These are phyloP conservation scores for Coelastrella sp. DNA, from an alignment of 139 green algal species.

Conservation along the genomic window DNA sequence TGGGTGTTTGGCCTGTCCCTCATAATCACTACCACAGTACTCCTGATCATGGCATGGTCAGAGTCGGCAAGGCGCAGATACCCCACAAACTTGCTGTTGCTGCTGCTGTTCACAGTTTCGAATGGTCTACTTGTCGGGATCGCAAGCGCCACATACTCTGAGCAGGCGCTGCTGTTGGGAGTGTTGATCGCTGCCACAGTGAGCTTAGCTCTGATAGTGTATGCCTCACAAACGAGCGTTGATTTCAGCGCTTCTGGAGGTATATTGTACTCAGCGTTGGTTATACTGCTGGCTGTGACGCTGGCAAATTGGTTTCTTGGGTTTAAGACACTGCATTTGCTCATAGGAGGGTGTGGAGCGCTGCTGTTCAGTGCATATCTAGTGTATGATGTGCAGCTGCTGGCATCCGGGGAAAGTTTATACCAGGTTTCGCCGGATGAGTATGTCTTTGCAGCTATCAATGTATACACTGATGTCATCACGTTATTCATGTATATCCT, in stretches of 20 bases:
- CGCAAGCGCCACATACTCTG: conserved; percentile 28
- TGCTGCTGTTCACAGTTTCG: conserved; percentile 23
- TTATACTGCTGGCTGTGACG: conserved; percentile 46
- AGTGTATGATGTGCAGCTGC: conserved; percentile 49
- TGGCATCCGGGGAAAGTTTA: not conserved
- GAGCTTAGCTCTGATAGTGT: conserved; percentile 42
- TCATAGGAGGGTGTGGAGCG: conserved; percentile 41
- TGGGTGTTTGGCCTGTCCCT: conserved; percentile 44
- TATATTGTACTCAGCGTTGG: conserved; percentile 44
- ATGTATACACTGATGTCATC: conserved; percentile 68
- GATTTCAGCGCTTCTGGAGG: conserved; percentile 54
- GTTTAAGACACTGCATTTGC: conserved; percentile 11
- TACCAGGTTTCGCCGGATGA: conserved; percentile 55
- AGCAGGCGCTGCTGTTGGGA: conserved; percentile 33
- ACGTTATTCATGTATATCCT: conserved; percentile 69
- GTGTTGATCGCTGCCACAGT: conserved; percentile 44
- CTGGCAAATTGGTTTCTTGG: conserved; percentile 34
- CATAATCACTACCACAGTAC: not conserved
- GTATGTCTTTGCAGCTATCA: conserved; percentile 58
- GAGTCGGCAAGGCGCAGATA: conserved; percentile 26
- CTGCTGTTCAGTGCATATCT: conserved; percentile 56
- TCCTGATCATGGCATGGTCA: conserved; percentile 26
- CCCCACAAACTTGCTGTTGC: conserved; percentile 35
- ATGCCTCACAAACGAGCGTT: conserved; percentile 52
- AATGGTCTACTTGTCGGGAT: conserved; percentile 36